A percentile compares a stretch with the other conserved stretches of the same genome.
These are phyloP conservation scores for Casuarina cunninghamiana DNA, from an alignment of 306 rosid genomes.

Conservation along the genomic window DNA sequence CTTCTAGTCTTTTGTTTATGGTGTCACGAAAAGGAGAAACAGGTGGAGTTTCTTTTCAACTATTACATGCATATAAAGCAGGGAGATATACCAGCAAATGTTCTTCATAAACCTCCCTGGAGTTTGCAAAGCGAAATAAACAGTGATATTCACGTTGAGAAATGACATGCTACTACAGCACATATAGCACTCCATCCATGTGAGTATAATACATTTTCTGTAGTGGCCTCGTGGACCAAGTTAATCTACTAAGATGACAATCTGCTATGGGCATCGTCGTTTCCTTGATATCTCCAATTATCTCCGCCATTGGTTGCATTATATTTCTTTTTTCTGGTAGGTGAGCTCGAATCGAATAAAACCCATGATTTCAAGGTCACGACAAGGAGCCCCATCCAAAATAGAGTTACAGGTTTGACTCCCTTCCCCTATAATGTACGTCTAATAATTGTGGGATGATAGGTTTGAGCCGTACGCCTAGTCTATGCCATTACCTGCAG, in stretches of 20 bases:
- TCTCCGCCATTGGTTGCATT: constrained; percentile 25
- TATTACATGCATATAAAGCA: not conserved
- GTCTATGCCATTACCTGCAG: not conserved
- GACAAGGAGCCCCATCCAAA: constrained; percentile 24
- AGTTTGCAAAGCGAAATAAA: too few species aligned
- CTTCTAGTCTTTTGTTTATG: not conserved
- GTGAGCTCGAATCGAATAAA: constrained; percentile 27
- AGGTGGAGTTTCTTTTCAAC: not conserved
- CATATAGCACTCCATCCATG: too few species aligned
- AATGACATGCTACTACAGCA: too few species aligned
- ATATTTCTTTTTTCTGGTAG: constrained; percentile 24
- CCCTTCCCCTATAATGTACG: constrained; percentile 3
- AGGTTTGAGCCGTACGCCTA: not conserved
- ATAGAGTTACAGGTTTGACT: constrained; percentile 28
- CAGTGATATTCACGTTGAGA: too few species aligned
- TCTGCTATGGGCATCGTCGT: too few species aligned
- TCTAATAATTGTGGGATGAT: constrained; percentile 1
- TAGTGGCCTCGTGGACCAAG: too few species aligned
- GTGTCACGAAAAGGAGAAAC: not conserved
- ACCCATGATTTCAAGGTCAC: not conserved
- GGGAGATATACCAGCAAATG: too few species aligned
- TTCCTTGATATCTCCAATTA: constrained; percentile 13
- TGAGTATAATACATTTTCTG: too few species aligned
- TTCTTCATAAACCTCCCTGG: too few species aligned
- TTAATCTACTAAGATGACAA: too few species aligned